Base-by-base conservation (phyloP, 306 rosid genomes). In the Trifolium fragiferum region DNA sequence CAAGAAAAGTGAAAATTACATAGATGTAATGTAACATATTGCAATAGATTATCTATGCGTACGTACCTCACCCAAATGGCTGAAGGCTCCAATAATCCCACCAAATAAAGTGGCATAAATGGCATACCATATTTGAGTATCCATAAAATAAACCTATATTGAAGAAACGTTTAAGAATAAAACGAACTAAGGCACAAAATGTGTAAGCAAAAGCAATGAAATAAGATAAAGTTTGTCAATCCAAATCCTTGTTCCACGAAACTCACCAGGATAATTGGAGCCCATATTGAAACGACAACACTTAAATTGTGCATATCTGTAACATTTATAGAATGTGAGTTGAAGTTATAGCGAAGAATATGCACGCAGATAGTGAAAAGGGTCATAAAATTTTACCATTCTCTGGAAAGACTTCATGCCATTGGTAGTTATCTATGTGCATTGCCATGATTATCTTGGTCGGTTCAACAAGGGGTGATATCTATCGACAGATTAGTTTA, bases 61-160 rank as follows among this genome's bases (percentile, higher is more conserved):
- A 86, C 98, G 82, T 53, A 94, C 98, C 98, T 94, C 98, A 46
- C 98, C 98, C 92, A 94, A 85, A 86, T 94, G 97, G 86, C 93
- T 92, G 90, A 91, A 94, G 72, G 97, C 97, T 73, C 98, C 98
- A 64, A 79, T 66, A 84, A 94, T 94, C 54, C 98, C 98, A 68
- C 98, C 98, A 75, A 90, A 88, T 69, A 94, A 54, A 66, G 97
- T 90, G 61, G 98, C 90, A 85, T 82, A 94, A 84, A 94, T 94
- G 80, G 96, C 91, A 87, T 94, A 94, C 97, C 98, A 94, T 83
- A 94, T 91, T 90, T 94, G 98, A 57, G 96, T 82, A 84, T 94
- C 98, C 98, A 89, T 88, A 86, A 94, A 88, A 84, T 91, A 94
- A 72, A 94, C 98, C 98, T 94, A 86, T 18, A 80, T 68, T 66